Evolutionary conservation across 2,329 filamentous ascomycete species (phyloP).

Genomic region (Stemphylium lycopersici): DNA sequence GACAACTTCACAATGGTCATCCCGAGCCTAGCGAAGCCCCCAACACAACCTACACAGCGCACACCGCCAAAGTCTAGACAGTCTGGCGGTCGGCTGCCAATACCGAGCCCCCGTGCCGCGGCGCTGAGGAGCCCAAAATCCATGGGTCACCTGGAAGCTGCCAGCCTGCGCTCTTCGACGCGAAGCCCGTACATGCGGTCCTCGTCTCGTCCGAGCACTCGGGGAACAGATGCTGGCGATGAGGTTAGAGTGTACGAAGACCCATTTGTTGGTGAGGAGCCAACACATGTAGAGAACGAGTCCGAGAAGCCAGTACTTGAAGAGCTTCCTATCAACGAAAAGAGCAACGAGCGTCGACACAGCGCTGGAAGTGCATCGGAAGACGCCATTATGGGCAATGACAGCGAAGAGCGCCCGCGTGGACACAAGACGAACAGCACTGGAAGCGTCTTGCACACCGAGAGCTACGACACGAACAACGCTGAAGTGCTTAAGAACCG

Average conservation of each 20-base stretch:
- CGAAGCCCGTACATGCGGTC: conserved; percentile 42
- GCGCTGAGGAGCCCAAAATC: conserved; percentile 39
- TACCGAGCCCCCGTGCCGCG: conserved; percentile 35
- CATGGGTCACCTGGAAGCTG: conserved; percentile 30
- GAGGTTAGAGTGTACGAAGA: conserved; percentile 62
- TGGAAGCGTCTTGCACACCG: conserved; percentile 43
- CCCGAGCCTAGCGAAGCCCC: conserved; percentile 47
- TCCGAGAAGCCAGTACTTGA: conserved; percentile 55
- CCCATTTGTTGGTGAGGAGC: conserved; percentile 52
- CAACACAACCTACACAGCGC: conserved; percentile 33
- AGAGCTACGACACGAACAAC: conserved; percentile 40
- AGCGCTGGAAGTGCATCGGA: conserved; percentile 38
- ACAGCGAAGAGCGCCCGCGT: conserved; percentile 31
- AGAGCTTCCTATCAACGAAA: conserved; percentile 59
- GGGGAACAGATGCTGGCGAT: conserved; percentile 43
- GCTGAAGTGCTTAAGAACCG: conserved; percentile 53
- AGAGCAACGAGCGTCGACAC: conserved; percentile 43
- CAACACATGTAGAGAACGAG: conserved; percentile 33
- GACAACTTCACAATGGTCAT: conserved; percentile 61
- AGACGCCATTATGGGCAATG: conserved; percentile 36
- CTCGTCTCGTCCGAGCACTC: conserved; percentile 42
- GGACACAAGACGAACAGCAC: conserved; percentile 49
- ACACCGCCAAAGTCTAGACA: conserved; percentile 42
- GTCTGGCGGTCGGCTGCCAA: conserved; percentile 33
- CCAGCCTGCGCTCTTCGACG: conserved; percentile 24